Base-by-base conservation (phyloP, 257 asterid genomes). In the Plantago ovata region DNA sequence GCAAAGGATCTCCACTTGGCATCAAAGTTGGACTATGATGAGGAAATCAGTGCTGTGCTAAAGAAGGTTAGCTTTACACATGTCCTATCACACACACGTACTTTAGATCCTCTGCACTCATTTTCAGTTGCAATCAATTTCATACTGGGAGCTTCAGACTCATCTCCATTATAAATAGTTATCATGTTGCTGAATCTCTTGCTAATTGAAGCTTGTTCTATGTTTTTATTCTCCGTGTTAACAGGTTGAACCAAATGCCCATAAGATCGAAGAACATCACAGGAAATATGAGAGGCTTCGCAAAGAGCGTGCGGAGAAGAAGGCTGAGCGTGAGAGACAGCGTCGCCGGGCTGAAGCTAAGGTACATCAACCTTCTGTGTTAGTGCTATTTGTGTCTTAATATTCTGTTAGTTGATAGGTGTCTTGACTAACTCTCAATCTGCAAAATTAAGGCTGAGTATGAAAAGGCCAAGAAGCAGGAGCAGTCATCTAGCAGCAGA, bases 1-100 rank as follows among this genome's bases (percentile, higher is more conserved):
- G 97, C 89, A 13, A 82, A 84, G 66, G 97, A 93, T 81, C 96
- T 93, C 46, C 99, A 86, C 64, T 33, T 86, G 75, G 99, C 99
- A 18, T 93, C 99, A 33, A 89, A 79, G 65, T 78, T 93, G 44
- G 99, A 93, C 69, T 89, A 74, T 67, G 99, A 93, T 67, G 99
- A 93, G 72, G 99, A 93, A 77, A 93, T 93, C 13, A 65, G 75
- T 71, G 84, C 83, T 76, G 85, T 82, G 43, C 86, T 93, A 58
- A 93, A 93, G 81, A 93, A 93, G 95, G 98, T 86, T 39, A 38
- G 71, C 43, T 38, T 51, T 47, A 56, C n/a, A n/a, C n/a, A 22
- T 18, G 15, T 62, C 23, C 39, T 28, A 4, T 65, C 39, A 40
- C 60, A 23, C 18, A n/a, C 11, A 54, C n/a, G n/a, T n/a, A 1